Conservation (phyloP, 192 early-diverging fungal genomes). For the Lobulomyces angularis region DNA sequence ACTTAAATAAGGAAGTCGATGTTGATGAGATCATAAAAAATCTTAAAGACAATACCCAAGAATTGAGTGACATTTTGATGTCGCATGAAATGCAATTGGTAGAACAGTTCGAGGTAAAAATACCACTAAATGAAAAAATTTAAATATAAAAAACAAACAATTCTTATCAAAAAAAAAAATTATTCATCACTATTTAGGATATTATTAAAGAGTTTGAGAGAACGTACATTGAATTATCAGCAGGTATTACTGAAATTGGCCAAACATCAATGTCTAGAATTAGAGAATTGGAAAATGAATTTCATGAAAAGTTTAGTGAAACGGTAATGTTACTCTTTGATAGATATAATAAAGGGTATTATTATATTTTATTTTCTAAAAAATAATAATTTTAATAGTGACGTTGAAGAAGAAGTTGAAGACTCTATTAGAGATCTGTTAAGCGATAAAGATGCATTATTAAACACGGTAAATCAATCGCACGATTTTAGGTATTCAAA, state of each 20-base stretch:
- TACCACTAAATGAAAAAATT: neutral
- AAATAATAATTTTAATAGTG: neutral
- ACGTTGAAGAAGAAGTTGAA: constrained; percentile 1
- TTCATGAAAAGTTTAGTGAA: constrained; percentile 43
- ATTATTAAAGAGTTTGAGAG: constrained; percentile 50
- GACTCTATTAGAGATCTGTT: constrained; percentile 24
- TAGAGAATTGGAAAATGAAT: constrained; percentile 47
- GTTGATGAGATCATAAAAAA: constrained; percentile 30
- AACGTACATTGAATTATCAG: constrained; percentile 41
- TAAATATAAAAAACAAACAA: no score
- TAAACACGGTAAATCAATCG: constrained; percentile 44
- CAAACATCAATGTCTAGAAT: constrained; percentile 35
- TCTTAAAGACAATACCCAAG: constrained; percentile 20
- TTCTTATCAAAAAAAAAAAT: constrained; percentile 8
- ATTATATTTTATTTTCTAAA: constrained; percentile 2
- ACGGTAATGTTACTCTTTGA: constrained; percentile 33
- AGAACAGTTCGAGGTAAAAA: constrained; percentile 43
- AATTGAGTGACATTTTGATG: constrained; percentile 36
- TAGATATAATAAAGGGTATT: constrained; percentile 42
- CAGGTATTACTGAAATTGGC: constrained; percentile 31
- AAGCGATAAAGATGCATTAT: constrained; percentile 43
- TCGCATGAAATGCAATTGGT: constrained; percentile 42
- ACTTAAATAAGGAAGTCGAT: constrained; percentile 27
- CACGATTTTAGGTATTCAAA: constrained; percentile 53
- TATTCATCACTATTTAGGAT: constrained; percentile 14